These are phyloP conservation scores for Gossypium herbaceum DNA, from an alignment of 345 rosid genomes.

Conservation along the genomic window DNA sequence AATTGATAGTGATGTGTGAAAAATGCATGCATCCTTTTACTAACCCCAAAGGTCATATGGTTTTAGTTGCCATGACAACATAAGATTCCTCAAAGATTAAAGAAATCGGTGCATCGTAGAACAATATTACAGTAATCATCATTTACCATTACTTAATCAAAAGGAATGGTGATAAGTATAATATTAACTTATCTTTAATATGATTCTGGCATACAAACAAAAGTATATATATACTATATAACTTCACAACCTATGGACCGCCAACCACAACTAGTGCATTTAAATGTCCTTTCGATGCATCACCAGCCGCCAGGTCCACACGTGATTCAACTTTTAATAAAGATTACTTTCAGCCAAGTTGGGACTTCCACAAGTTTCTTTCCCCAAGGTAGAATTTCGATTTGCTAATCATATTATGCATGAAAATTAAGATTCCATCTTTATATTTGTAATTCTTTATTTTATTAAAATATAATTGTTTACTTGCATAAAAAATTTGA, in stretches of 20 bases:
- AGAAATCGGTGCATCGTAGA: background rate
- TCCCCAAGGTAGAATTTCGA: too few species aligned
- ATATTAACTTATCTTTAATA: background rate
- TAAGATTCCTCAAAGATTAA: background rate
- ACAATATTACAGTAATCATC: background rate
- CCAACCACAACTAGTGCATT: background rate
- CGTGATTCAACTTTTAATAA: background rate
- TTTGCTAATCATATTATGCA: too few species aligned
- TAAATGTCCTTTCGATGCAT: background rate
- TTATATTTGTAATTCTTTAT: too few species aligned
- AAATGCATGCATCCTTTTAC: slow-evolving; percentile 8
- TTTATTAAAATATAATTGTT: too few species aligned
- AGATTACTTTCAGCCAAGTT: too few species aligned
- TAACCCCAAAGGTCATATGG: background rate
- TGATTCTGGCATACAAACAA: background rate
- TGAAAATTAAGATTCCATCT: too few species aligned
- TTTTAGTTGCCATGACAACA: background rate
- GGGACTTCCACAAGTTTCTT: too few species aligned
- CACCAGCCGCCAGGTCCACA: background rate
- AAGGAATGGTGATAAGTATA: too few species aligned
- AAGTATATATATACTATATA: background rate
- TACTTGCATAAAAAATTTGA: too few species aligned
- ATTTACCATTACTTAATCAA: too few species aligned
- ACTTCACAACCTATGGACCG: background rate
- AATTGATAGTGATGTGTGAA: background rate